phyloP scores from a whole-genome alignment of 2,329 filamentous ascomycete species.

The Xylariaceae sp. region DNA sequence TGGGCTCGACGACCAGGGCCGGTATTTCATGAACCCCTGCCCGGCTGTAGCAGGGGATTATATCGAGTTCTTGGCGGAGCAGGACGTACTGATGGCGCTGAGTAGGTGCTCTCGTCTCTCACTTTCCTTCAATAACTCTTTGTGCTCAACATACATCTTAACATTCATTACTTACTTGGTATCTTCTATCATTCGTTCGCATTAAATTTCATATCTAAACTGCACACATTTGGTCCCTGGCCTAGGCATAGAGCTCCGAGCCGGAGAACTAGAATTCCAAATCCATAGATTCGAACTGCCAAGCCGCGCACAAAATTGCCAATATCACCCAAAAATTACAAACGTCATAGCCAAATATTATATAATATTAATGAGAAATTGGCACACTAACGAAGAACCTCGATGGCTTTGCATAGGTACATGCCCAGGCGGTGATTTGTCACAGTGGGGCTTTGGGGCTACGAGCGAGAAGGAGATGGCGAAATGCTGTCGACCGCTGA shows the following conservation, averaged over 20 bases:
- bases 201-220: too few species aligned
- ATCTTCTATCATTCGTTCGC: too few species aligned
- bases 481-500: slow-evolving; percentile 74
- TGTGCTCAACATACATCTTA: too few species aligned
- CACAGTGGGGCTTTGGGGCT: slow-evolving; percentile 79
- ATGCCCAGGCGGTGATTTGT: slow-evolving; percentile 82
- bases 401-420: slow-evolving; percentile 51
- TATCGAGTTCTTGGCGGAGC: slow-evolving; percentile 81
- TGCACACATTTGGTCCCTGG: too few species aligned
- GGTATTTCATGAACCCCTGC: slow-evolving; percentile 76
- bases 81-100: slow-evolving; percentile 69
- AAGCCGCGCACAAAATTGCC: too few species aligned
- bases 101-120: slow-evolving; percentile 46
- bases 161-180: too few species aligned
- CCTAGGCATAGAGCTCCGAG: too few species aligned
- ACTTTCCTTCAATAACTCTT: neutral
- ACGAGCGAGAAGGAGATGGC: slow-evolving; percentile 71
- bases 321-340: too few species aligned
- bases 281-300: too few species aligned
- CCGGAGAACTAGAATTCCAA: too few species aligned
- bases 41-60: slow-evolving; percentile 62
- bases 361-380: neutral
- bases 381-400: slow-evolving; percentile 55
- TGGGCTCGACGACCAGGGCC: slow-evolving; percentile 71
- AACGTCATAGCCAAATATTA: too few species aligned